Evolutionary conservation across 2,329 filamentous ascomycete species (phyloP).

Genomic region (Fusarium piperis): DNA sequence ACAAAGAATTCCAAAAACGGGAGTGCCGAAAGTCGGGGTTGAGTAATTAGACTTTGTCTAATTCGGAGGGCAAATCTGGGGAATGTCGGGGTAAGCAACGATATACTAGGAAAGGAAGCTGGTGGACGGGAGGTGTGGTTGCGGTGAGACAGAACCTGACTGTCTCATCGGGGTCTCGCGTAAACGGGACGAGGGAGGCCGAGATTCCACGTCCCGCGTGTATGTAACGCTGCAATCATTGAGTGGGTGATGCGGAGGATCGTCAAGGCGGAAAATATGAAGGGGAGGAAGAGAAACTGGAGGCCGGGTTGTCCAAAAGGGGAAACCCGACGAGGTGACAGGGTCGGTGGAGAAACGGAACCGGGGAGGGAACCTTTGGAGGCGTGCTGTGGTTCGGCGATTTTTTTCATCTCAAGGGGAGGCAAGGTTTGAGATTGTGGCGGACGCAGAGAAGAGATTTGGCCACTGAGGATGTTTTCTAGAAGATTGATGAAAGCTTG

Average conservation of each 20-base stretch:
- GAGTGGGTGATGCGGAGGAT: slow-evolving; percentile 23
- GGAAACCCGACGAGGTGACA: slow-evolving; percentile 23
- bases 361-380: background rate
- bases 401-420: background rate
- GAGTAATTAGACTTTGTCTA: background rate
- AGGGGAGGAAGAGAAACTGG: background rate
- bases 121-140: background rate
- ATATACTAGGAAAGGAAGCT: background rate
- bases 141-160: background rate
- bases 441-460: background rate
- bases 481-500: background rate
- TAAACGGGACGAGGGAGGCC: background rate
- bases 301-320: slow-evolving; percentile 28
- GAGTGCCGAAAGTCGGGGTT: slow-evolving; percentile 2
- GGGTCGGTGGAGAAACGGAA: background rate
- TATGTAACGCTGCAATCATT: background rate
- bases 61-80: slow-evolving; percentile 5
- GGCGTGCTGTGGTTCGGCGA: slow-evolving; percentile 11
- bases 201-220: background rate
- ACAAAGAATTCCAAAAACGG: slow-evolving; percentile 15
- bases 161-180: background rate
- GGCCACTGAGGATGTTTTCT: background rate
- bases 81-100: slow-evolving; percentile 9
- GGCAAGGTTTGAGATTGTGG: background rate
- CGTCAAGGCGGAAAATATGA: background rate